These are phyloP conservation scores for Spergularia marina DNA, from an alignment of 148 eudicot genomes.

Conservation along the genomic window DNA sequence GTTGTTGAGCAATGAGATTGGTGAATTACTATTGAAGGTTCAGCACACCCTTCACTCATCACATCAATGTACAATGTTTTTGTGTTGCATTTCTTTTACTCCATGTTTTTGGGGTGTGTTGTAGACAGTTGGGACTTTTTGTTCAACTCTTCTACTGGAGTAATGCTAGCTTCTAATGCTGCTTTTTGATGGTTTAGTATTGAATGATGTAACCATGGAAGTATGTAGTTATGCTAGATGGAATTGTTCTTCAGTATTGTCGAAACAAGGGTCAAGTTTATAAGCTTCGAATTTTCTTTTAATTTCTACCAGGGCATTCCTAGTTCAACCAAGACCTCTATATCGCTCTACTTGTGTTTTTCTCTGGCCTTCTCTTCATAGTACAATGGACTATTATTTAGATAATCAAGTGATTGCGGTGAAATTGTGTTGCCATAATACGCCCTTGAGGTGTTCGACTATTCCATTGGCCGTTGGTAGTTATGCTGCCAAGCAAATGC, in stretches of 20 bases:
- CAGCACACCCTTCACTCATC: no score
- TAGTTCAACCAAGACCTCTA: constrained; percentile 18
- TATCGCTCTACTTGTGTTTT: constrained; percentile 13
- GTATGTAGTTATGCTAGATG: background rate
- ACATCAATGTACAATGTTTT: no score
- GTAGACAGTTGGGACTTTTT: no score
- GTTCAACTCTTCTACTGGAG: no score
- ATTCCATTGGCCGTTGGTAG: constrained; percentile 9
- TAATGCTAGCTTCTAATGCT: no score
- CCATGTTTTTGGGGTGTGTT: no score
- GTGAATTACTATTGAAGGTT: no score
- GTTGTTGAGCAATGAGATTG: no score
- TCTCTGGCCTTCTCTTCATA: constrained; percentile 20
- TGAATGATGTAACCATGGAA: background rate
- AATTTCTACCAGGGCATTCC: constrained; percentile 20
- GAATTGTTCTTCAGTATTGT: background rate
- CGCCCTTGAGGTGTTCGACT: constrained; percentile 15
- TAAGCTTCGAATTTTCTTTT: background rate
- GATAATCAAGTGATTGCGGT: constrained; percentile 12
- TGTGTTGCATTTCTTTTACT: no score
- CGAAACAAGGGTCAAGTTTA: background rate
- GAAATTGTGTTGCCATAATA: constrained; percentile 14
- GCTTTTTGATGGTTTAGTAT: no score
- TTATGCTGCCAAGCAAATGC: background rate
- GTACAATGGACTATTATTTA: constrained; percentile 5